Evolutionary conservation across 495 filamentous ascomycete genomes (phyloP).

Genomic region (Evernia prunastri): DNA sequence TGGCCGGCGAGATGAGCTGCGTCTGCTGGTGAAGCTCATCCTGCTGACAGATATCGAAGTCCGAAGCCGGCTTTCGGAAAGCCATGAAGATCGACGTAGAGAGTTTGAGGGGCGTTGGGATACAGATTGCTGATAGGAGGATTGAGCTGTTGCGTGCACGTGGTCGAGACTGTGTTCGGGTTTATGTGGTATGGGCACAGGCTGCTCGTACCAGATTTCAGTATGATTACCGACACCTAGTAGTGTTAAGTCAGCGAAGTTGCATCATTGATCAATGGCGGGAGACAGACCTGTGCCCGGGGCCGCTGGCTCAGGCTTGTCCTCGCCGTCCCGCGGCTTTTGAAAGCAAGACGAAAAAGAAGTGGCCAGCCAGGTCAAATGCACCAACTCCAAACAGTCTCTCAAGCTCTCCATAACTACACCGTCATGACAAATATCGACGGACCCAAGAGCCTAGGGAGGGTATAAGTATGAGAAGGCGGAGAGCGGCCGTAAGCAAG

Average conservation of each 20-base stretch:
- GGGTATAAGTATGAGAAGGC: conserved; percentile 2
- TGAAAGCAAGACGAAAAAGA: conserved; percentile 26
- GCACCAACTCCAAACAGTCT: conserved; percentile 21
- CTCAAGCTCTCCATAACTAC: conserved; percentile 26
- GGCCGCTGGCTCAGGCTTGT: conserved; percentile 19
- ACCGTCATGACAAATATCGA: conserved; percentile 12
- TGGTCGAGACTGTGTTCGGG: conserved; percentile 41
- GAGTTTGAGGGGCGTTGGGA: conserved; percentile 21
- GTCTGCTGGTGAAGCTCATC: conserved; percentile 46
- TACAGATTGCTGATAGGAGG: background rate
- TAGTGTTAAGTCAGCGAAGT: conserved; percentile 3
- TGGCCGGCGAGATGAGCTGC: conserved; percentile 38
- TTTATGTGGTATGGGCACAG: conserved; percentile 43
- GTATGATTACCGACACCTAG: conserved; percentile 25
- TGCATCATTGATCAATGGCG: background rate
- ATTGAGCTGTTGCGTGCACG: conserved; percentile 35
- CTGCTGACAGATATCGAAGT: conserved; percentile 42
- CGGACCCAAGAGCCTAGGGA: conserved; percentile 6
- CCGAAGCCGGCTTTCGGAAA: conserved; percentile 37
- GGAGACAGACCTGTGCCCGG: conserved; percentile 1
- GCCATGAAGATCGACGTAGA: conserved; percentile 36
- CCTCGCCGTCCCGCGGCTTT: conserved; percentile 22
- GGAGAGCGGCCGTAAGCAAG: conserved; percentile 8
- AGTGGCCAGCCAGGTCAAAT: conserved; percentile 29
- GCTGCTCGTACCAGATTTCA: conserved; percentile 46